Evolutionary conservation across 2,329 filamentous ascomycete genomes (phyloP).

Genomic region (Aspergillus tanneri): DNA sequence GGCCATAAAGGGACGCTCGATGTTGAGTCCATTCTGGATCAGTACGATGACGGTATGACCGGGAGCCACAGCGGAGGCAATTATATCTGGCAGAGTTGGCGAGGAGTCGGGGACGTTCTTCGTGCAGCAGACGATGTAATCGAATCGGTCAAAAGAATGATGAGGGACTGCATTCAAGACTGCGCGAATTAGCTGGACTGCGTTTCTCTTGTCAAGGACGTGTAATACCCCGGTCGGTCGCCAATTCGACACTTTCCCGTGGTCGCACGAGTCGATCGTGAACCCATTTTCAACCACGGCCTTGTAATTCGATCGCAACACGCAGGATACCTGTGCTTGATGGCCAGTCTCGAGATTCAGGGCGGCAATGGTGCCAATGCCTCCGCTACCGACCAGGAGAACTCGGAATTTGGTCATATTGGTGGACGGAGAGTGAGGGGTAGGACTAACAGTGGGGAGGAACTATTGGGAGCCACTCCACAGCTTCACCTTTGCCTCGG

Average conservation of each 20-base stretch:
- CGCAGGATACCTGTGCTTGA: slow-evolving; percentile 53
- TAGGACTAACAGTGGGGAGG: too few relatives aligned
- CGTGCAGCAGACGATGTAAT: slow-evolving; percentile 58
- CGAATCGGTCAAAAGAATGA: too few relatives aligned
- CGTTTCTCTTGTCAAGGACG: slow-evolving; percentile 45
- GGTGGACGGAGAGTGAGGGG: too few relatives aligned
- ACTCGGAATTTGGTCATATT: slow-evolving; percentile 41
- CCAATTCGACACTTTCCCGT: slow-evolving; percentile 38
- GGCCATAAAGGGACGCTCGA: slow-evolving; percentile 54
- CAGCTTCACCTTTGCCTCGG: too few relatives aligned
- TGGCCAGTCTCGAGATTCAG: slow-evolving; percentile 55
- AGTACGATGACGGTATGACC: slow-evolving; percentile 55
- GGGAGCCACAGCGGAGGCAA: slow-evolving; percentile 54
- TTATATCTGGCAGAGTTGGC: slow-evolving; percentile 51
- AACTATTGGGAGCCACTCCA: too few relatives aligned
- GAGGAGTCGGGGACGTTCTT: slow-evolving; percentile 59
- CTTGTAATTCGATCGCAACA: slow-evolving; percentile 60
- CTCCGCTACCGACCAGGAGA: slow-evolving; percentile 57
- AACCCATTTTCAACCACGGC: slow-evolving; percentile 54
- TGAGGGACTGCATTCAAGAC: too few relatives aligned
- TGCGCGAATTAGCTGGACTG: too few relatives aligned
- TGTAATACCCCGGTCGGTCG: slow-evolving; percentile 43
- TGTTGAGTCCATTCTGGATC: slow-evolving; percentile 63
- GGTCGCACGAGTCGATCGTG: slow-evolving; percentile 56
- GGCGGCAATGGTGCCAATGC: slow-evolving; percentile 59